Base-by-base conservation (phyloP, 129 eudicot species). In the Pseudognaphalium luteoalbum region DNA sequence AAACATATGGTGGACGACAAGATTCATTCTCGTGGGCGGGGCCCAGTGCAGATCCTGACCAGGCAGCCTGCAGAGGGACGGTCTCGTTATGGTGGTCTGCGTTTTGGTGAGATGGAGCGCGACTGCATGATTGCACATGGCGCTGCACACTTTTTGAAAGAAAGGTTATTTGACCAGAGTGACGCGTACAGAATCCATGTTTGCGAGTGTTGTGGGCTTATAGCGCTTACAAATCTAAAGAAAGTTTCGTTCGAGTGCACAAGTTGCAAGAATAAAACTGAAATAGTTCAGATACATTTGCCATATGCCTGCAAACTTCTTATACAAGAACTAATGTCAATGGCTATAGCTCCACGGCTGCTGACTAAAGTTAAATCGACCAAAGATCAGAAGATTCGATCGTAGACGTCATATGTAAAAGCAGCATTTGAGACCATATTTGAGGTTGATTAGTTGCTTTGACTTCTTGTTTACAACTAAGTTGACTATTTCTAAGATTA, bases 51-150 rank as follows among this genome's bases (percentile, higher is more conserved):
- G 47, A 81, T 87, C 89, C 79, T 94, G 33, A 91, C 97, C 7
- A 83, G 97, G 76, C 97, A 94, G 25, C 98, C 97, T 34, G 91
- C 98, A 50, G 98, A 87, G 82, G 98, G 97, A 58, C 86, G 87
- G 83, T 85, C 90, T 70, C 76, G 86, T 73, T 87, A 91, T 84
- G 98, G 98, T 88, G 98, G 97, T 17, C 80, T 94, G 42, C 83
- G 97, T 11, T 93, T 91, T 80, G 99, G 99, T 34, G 99, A 95
- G 78, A 91, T 95, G 99, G 96, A 95, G 81, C 94, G 96, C 39
- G 99, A 95, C 88, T 89, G 97, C 78, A 82, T 91, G 76, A 89
- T 95, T 84, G 97, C 97, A 11, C 89, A 91, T 78, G 97, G 99
- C 60, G 86, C 96, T 80, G 87, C 96, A 71, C 88, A 82, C 83